Evolutionary conservation across 176 grass and related monocot species (phyloP).

Genomic region (Juncus effusus): DNA sequence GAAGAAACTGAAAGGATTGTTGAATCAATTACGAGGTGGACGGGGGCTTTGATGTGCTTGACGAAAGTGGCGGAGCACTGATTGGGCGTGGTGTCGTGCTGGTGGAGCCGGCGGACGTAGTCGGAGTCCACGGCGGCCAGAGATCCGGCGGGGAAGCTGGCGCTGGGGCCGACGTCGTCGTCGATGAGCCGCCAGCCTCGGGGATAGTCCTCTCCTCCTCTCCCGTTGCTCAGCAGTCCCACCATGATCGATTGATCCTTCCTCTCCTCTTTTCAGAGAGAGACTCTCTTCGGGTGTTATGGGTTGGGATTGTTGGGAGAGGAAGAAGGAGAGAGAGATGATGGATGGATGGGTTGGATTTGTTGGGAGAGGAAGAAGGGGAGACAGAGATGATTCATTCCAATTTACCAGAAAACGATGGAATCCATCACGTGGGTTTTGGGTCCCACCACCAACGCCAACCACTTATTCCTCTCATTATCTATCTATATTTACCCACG

Average conservation of each 20-base stretch:
- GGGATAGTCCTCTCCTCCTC: not conserved
- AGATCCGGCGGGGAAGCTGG: not conserved
- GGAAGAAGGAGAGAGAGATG: not conserved
- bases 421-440: not conserved
- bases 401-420: not conserved
- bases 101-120: slow-evolving; percentile 57
- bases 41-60: slow-evolving; percentile 73
- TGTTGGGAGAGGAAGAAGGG: not conserved
- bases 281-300: not conserved
- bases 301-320: not conserved
- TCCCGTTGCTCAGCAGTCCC: not conserved
- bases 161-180: slow-evolving; percentile 14
- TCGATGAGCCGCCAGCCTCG: slow-evolving; percentile 39
- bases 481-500: not conserved
- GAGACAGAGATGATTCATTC: not conserved
- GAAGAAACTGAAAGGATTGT: not conserved
- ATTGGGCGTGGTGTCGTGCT: slow-evolving; percentile 51
- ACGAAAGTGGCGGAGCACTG: slow-evolving; percentile 74
- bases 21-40: slow-evolving; percentile 56
- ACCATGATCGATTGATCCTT: slow-evolving; percentile 11
- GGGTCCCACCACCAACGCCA: slow-evolving; percentile 7
- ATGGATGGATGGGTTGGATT: not conserved
- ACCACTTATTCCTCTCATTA: not conserved
- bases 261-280: not conserved
- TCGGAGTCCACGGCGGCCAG: slow-evolving; percentile 35